These are phyloP conservation scores for Boletus sp. DNA, from an alignment of 768 basidiomycete genomes.

Conservation along the genomic window DNA sequence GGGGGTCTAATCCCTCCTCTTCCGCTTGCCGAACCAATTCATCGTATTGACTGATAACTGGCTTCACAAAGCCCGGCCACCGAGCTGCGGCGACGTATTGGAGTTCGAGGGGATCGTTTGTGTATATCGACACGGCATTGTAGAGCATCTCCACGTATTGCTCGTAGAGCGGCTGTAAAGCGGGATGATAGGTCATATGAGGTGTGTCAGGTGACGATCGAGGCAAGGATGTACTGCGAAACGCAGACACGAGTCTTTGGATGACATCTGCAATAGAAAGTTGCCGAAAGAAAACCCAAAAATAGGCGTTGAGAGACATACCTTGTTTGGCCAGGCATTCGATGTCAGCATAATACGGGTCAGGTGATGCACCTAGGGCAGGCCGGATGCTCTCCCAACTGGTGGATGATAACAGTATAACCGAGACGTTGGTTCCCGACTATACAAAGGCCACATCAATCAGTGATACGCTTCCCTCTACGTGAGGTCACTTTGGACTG, in stretches of 20 bases:
- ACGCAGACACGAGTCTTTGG: conserved; percentile 40
- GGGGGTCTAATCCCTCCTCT: conserved; percentile 22
- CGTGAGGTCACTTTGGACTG: neutral
- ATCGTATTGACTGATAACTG: conserved; percentile 52
- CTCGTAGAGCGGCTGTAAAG: conserved; percentile 55
- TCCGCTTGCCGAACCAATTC: conserved; percentile 18
- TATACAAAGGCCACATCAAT: conserved; percentile 33
- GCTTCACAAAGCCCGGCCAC: conserved; percentile 78
- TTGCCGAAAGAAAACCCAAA: neutral
- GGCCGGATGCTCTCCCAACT: conserved; percentile 76
- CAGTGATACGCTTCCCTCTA: neutral
- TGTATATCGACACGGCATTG: conserved; percentile 60
- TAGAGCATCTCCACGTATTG: conserved; percentile 60
- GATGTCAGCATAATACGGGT: conserved; percentile 67
- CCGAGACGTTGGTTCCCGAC: conserved; percentile 56
- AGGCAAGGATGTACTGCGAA: conserved; percentile 21
- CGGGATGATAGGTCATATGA: conserved; percentile 47
- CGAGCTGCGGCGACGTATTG: conserved; percentile 73
- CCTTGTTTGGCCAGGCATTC: conserved; percentile 55
- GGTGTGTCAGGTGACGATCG: conserved; percentile 1
- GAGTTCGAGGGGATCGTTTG: conserved; percentile 64
- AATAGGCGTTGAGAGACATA: conserved; percentile 24
- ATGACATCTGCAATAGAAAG: conserved; percentile 27
- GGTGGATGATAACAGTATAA: conserved; percentile 60
- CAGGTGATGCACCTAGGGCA: conserved; percentile 61